phyloP scores from a whole-genome alignment of 148 eudicot species.

The Rhododendron kiyosumense region DNA sequence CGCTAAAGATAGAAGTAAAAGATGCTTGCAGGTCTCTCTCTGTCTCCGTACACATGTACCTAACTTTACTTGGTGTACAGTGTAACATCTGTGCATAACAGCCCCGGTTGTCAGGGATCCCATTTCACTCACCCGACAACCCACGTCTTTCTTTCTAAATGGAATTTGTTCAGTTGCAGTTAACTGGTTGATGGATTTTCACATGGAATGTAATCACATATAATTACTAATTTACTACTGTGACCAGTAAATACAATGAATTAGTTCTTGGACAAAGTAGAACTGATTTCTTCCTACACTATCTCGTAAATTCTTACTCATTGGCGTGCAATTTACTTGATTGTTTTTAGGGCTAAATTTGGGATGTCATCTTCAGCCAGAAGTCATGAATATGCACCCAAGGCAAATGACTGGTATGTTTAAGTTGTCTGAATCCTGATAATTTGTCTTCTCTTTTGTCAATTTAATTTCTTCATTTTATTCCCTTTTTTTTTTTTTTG shows the following conservation, averaged over 20 bases:
- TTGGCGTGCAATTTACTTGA: background rate
- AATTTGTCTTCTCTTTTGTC: background rate
- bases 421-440: background rate
- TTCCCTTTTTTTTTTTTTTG: too few species aligned
- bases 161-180: background rate
- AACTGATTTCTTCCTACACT: background rate
- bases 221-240: background rate
- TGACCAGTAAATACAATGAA: background rate
- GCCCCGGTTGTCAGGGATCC: background rate
- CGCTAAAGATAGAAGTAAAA: background rate
- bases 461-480: background rate
- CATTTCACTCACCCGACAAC: background rate
- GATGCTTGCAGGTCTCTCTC: conserved; percentile 6
- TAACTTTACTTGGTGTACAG: background rate
- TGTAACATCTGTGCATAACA: background rate
- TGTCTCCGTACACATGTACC: background rate
- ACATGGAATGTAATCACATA: background rate
- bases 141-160: background rate
- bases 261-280: background rate
- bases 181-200: background rate
- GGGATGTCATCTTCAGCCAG: conserved; percentile 23
- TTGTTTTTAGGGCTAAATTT: conserved; percentile 21
- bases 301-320: background rate
- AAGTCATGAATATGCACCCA: conserved; percentile 15
- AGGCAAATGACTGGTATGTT: conserved; percentile 25